Evolutionary conservation across 495 filamentous ascomycete genomes (phyloP).

Genomic region (Glarea lozoyensis): DNA sequence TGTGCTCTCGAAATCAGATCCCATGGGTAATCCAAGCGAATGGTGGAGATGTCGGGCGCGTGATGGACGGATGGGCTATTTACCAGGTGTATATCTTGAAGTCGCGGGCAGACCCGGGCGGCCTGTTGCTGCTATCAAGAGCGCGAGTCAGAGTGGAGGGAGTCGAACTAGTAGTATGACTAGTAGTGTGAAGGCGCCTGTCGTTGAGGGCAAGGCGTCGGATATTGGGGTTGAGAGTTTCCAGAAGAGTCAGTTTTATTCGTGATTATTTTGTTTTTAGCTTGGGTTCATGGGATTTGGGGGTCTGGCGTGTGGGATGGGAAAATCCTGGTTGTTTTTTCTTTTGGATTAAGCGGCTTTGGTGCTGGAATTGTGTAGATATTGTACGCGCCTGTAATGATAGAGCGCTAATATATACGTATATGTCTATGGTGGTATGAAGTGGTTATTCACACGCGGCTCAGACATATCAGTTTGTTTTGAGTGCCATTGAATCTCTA

Average conservation of each 20-base stretch:
- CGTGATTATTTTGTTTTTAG: slow-evolving; percentile 14
- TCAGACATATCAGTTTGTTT: no score
- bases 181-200: slow-evolving; percentile 31
- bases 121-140: slow-evolving; percentile 37
- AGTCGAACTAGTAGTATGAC: slow-evolving; percentile 36
- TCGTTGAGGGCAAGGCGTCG: slow-evolving; percentile 49
- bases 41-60: slow-evolving; percentile 97
- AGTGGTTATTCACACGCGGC: neutral
- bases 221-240: slow-evolving; percentile 79
- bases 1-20: slow-evolving; percentile 86
- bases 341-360: no score
- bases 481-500: no score
- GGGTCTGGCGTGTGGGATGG: neutral
- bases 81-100: slow-evolving; percentile 85
- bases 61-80: slow-evolving; percentile 82
- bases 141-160: slow-evolving; percentile 38
- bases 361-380: neutral
- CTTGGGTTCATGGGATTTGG: neutral
- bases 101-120: slow-evolving; percentile 50
- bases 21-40: slow-evolving; percentile 81
- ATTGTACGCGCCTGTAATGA: neutral
- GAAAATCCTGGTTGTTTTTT: no score
- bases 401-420: neutral
- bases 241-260: slow-evolving; percentile 82
- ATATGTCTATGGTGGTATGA: neutral